Evolutionary conservation across 139 green algal species (phyloP).

Genomic region (Tetraselmis striata): DNA sequence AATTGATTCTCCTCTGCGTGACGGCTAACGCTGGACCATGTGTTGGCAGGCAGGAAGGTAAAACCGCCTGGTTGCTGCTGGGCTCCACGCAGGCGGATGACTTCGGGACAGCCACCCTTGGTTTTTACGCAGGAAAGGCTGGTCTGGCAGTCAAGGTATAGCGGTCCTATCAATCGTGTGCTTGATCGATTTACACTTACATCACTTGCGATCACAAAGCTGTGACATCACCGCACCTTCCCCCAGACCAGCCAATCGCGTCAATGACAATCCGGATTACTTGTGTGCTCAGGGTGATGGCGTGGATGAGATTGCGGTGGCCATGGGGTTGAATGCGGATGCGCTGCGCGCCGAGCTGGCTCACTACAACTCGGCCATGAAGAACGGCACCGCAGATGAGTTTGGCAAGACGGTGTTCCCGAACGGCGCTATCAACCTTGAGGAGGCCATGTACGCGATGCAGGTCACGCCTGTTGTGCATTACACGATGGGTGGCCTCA

Average conservation of each 20-base stretch:
- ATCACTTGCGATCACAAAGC: background rate
- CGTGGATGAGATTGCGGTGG: conserved; percentile 20
- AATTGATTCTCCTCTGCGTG: too few species aligned
- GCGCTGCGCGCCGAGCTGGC: conserved; percentile 33
- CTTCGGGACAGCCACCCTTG: conserved; percentile 43
- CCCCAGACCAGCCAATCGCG: background rate
- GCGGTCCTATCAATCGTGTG: too few species aligned
- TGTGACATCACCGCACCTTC: background rate
- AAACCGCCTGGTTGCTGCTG: conserved; percentile 46
- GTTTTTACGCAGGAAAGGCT: conserved; percentile 54
- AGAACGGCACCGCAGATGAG: conserved; percentile 15
- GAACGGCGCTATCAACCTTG: conserved; percentile 13
- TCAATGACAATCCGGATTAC: background rate
- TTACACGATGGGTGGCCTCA: conserved; percentile 74
- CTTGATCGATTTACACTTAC: background rate
- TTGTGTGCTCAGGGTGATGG: conserved; percentile 1
- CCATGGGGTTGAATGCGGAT: conserved; percentile 18
- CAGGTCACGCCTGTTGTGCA: conserved; percentile 66
- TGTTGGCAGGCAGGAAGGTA: background rate
- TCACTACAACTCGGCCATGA: conserved; percentile 35
- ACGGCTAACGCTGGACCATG: too few species aligned
- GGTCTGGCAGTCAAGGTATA: conserved; percentile 47
- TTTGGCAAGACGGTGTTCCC: conserved; percentile 62
- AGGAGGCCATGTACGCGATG: conserved; percentile 30
- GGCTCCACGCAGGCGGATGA: conserved; percentile 15